Evolutionary conservation across 2,329 filamentous ascomycete species (phyloP), one percentile per base, ranked within the genome.

Genomic region (Cytospora schulzeri): DNA sequence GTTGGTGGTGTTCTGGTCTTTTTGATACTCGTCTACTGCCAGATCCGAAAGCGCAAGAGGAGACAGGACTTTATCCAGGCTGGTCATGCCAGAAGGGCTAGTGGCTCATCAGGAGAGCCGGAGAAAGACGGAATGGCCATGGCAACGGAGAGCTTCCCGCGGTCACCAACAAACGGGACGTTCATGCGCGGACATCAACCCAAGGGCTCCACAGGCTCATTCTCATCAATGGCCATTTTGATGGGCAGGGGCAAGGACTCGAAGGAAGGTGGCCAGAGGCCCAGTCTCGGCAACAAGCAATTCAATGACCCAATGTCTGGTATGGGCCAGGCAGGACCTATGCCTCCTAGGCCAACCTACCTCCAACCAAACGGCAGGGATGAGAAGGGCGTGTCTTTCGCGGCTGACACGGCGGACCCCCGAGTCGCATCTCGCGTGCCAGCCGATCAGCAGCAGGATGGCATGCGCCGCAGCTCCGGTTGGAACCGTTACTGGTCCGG

Each of bases 401-500:
- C 75, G 6, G 60, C 69, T 50, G 68, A 69, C 61, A 73, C 70
- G 7, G 69, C 71, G 66, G 77, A 70, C 72, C 78, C 78, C 64
- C 78, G 76, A 63, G 72, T 73, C 50, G 67, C 74, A 71, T 66
- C 73, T 67, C 65, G 77, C 62, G 66, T 69, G 67, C 67, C 76
- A 73, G 60, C 71, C 67, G 67, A 76, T 54, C 69, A 70, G 60
- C 69, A 70, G 60, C 73, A 82, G 57, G 81, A 79, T 57, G 77
- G 76, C 53, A 77, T 80, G 24, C 81, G 87, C 62, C 82, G 86
- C 71, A 91, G 88, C 70, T 91, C 89, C 4, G 89, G 89, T 56
- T 92, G 90, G 90, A 91, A 91, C 74, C 80, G 86, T 60, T 92
- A 92, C 76, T 92, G 90, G 85, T 91, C 89, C 17, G 89, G 88